Conservation (phyloP, 2,329 filamentous ascomycete genomes). For the Madurella mycetomatis region DNA sequence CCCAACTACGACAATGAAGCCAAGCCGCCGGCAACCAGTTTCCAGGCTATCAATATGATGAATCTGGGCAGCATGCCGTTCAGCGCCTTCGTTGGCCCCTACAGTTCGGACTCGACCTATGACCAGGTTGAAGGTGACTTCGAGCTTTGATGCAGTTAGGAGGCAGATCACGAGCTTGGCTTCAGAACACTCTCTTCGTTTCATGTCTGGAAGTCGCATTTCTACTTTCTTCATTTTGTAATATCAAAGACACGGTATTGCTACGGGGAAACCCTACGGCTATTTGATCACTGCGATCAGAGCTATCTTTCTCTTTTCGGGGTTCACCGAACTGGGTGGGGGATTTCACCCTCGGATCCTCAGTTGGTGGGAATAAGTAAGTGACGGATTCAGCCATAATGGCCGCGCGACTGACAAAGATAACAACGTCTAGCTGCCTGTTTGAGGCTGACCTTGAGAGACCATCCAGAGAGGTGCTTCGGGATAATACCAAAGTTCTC, state of each 20-base stretch:
- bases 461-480: no score
- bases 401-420: no score
- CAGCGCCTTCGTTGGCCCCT: conserved; percentile 13
- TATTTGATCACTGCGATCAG: neutral
- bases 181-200: neutral
- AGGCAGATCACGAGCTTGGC: neutral
- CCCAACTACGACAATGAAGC: conserved; percentile 15
- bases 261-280: neutral
- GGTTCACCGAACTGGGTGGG: neutral
- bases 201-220: neutral
- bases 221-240: conserved; percentile 4
- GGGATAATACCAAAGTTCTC: no score
- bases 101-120: conserved; percentile 12
- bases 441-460: no score
- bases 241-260: conserved; percentile 5
- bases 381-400: no score
- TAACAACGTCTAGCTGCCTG: no score
- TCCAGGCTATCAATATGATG: conserved; percentile 19
- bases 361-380: no score
- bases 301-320: neutral
- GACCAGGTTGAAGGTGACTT: conserved; percentile 17
- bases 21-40: conserved; percentile 17
- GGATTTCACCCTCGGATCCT: no score
- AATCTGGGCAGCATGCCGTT: conserved; percentile 19
- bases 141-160: conserved; percentile 15